Evolutionary conservation across 305 asterid species (phyloP).

Genomic region (Fraxinus sp.): DNA sequence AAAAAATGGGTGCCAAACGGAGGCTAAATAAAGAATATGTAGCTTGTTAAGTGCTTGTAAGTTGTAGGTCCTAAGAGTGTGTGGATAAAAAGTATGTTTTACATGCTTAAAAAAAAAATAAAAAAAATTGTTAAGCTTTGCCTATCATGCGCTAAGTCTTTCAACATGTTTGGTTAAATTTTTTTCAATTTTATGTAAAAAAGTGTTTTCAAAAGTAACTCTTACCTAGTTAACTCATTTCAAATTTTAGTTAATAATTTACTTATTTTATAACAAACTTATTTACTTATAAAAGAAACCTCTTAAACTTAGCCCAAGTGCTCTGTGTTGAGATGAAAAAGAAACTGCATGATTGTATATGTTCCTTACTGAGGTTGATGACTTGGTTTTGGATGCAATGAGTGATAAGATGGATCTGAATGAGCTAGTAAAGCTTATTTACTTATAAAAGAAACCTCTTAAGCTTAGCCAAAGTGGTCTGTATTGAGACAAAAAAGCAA

Average conservation of each 20-base stretch:
- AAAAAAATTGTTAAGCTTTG: neutral
- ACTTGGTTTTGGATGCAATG: slow-evolving; percentile 29
- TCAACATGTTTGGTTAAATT: neutral
- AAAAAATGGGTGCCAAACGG: too few species aligned
- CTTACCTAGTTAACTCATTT: neutral
- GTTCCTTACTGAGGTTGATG: neutral
- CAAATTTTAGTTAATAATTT: neutral
- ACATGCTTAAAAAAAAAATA: neutral
- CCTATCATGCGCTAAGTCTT: neutral
- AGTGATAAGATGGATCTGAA: slow-evolving; percentile 53
- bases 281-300: neutral
- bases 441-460: neutral
- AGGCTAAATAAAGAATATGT: neutral
- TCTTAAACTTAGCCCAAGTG: neutral
- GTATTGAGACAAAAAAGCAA: neutral
- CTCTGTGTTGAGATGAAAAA: neutral
- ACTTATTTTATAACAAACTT: neutral
- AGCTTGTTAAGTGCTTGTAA: neutral
- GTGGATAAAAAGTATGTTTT: neutral
- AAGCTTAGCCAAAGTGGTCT: neutral
- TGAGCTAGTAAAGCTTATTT: slow-evolving; percentile 27
- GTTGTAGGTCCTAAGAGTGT: neutral
- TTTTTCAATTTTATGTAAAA: neutral
- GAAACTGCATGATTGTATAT: neutral
- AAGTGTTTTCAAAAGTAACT: neutral